Evolutionary conservation across 2,329 filamentous ascomycete species (phyloP), one percentile per base, ranked within the genome.

Genomic region (Fusarium concolor): DNA sequence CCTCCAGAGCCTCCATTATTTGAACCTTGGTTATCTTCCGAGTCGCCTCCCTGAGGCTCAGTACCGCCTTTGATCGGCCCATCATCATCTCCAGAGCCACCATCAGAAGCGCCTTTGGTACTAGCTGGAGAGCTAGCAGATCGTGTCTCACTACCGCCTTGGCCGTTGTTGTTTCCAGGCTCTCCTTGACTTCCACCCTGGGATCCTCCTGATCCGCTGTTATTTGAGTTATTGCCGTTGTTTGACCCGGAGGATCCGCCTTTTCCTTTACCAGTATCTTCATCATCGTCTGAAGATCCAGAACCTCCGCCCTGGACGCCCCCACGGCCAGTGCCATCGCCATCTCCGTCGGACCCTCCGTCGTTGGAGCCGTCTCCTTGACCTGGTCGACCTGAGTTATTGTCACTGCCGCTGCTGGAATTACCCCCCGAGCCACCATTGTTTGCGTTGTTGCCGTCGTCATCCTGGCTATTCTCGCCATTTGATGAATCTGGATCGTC

Each of bases 321-420:
- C 14, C 22, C 52, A 1, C 22, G 42, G 8, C 49, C 52, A 7
- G 22, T 39, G 1, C n/a, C 38, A 5, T n/a, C 18, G 0, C n/a
- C 35, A n/a, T 22, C 22, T 20, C 17, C 29, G 10, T 24, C 29
- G 1, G 63, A 67, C 0, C 18, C 31, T 14, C 41, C 43, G 2
- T 45, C 26, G 2, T 15, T 33, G 1, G 58, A 47, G 14, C 22
- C 24, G 4, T n/a, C 24, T 11, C 63, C 63, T 45, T 67, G 50
- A 2, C 49, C 56, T 8, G 56, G 3, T 10, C 10, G 24, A 18
- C 42, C 22, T 31, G 61, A 29, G 3, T 11, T 20, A 11, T 20
- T 56, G 3, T 18, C 26, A 10, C 18, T 49, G 5, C 35, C 24
- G 1, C 24, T 18, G 11, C 41, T 22, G 2, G 53, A 42, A 1